Percentiles rank a stretch among this genome's conserved stretches.
These are phyloP conservation scores for Oleoguttula mirabilis DNA, from an alignment of 495 filamentous ascomycete species.

Conservation along the genomic window DNA sequence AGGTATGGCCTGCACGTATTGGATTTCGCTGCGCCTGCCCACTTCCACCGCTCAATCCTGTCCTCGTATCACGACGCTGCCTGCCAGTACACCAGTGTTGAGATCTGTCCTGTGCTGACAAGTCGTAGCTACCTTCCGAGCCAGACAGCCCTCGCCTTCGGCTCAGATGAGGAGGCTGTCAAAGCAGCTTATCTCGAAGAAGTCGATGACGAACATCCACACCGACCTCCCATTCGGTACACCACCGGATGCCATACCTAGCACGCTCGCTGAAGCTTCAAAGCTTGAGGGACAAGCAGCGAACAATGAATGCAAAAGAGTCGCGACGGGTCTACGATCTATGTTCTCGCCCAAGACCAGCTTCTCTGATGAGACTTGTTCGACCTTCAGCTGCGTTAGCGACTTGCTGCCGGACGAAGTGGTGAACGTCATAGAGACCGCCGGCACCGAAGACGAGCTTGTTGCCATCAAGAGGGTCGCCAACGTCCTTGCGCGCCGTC, in stretches of 20 bases:
- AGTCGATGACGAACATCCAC: neutral
- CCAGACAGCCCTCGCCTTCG: conserved; percentile 23
- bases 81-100: no score
- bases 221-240: conserved; percentile 17
- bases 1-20: conserved; percentile 15
- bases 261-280: conserved; percentile 3
- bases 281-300: neutral
- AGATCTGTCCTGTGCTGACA: neutral
- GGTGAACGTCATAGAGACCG: no score
- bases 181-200: conserved; percentile 14
- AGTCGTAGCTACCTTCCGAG: conserved; percentile 15
- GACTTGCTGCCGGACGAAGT: conserved; percentile 27
- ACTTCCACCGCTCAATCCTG: no score
- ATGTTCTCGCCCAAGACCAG: conserved; percentile 11
- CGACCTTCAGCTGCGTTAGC: conserved; percentile 24
- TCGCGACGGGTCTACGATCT: neutral
- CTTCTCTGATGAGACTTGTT: conserved; percentile 14
- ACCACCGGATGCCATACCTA: conserved; percentile 3
- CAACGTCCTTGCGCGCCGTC: no score
- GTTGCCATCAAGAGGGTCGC: no score
- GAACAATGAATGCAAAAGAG: neutral
- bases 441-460: no score
- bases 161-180: conserved; percentile 23
- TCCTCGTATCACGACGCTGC: no score
- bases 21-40: neutral